Base-by-base conservation (phyloP, 2,329 filamentous ascomycete species). In the Trichophyton rubrum region DNA sequence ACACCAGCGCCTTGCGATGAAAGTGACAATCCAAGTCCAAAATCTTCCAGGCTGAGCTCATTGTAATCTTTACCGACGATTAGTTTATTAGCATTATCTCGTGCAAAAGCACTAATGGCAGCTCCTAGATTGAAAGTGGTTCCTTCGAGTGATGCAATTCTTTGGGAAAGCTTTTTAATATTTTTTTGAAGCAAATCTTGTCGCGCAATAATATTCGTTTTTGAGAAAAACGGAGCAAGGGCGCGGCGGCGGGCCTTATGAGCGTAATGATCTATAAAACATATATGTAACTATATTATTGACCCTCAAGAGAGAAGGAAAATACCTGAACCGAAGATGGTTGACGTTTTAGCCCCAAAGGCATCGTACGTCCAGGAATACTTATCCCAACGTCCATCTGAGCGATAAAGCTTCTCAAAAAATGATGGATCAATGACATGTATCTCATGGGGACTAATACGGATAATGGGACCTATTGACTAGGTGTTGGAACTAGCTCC, bases 161-260 rank as follows among this genome's bases (percentile, higher is more conserved):
- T 27, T 9, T 30, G 17, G 17, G 40, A 59, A n/a, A 59, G 43
- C 24, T 49, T 47, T 9, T 59, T 17, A 33, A 49, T 24, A 7
- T 49, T 30, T 15, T 15, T 6, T 1, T n/a, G 22, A 3, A 59
- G 13, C 17, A 59, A 11, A 20, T 38, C 22, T 15, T 59, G 22
- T 20, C n/a, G 17, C 2, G 11, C 15, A 22, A 43, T 7, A 13
- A 59, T 41, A 5, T 24, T 43, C n/a, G 7, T 3, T 24, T 49
- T 59, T 8, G 40, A 47, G 63, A 74, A 74, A 59, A 70, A 73
- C 2, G 68, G 68, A 13, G 64, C 64, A 7, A 72, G 64, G 6
- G 69, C 66, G 5, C 66, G 64, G 3, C 71, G 68, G 7, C 71
- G 69, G 43, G 64, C 55, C 9, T 67, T 67, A 59, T 74, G 71